Percentiles rank a stretch among this genome's conserved stretches.
Conservation (phyloP, 371 early-diverging fungal species). For the Mortierella sp. region DNA sequence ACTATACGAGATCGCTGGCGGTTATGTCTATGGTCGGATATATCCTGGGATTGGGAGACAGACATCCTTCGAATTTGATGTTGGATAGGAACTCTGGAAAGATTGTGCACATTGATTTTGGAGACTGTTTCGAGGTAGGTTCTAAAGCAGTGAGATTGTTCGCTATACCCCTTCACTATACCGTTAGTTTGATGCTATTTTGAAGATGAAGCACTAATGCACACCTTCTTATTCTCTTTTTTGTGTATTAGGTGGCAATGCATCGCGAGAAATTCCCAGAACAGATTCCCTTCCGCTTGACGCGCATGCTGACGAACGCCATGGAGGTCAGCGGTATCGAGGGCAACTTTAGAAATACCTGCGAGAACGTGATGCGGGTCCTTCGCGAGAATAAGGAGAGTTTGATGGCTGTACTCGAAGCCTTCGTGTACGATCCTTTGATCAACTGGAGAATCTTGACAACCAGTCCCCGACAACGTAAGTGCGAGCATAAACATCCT, state of each 20-base stretch:
- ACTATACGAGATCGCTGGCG: conserved; percentile 96
- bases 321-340: conserved; percentile 98
- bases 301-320: conserved; percentile 97
- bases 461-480: conserved; percentile 60
- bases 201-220: background rate
- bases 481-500: conserved; percentile 4
- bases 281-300: conserved; percentile 97
- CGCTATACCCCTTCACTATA: background rate
- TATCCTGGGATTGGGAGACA: conserved; percentile 97
- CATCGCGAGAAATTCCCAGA: conserved; percentile 98
- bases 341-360: conserved; percentile 95
- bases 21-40: conserved; percentile 99
- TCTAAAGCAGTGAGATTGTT: background rate
- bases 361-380: conserved; percentile 97
- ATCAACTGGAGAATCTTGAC: conserved; percentile 90
- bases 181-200: background rate
- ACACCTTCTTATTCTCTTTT: background rate
- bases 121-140: conserved; percentile 97
- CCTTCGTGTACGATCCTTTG: conserved; percentile 98
- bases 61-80: conserved; percentile 99
- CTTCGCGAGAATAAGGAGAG: conserved; percentile 96
- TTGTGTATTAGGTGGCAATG: conserved; percentile 81
- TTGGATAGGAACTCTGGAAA: conserved; percentile 94
- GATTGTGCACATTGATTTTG: conserved; percentile 99
- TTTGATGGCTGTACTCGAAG: conserved; percentile 98